These are phyloP conservation scores for Ampelocalamus luodianensis DNA, from an alignment of 176 grass and related monocot genomes.

Conservation along the genomic window DNA sequence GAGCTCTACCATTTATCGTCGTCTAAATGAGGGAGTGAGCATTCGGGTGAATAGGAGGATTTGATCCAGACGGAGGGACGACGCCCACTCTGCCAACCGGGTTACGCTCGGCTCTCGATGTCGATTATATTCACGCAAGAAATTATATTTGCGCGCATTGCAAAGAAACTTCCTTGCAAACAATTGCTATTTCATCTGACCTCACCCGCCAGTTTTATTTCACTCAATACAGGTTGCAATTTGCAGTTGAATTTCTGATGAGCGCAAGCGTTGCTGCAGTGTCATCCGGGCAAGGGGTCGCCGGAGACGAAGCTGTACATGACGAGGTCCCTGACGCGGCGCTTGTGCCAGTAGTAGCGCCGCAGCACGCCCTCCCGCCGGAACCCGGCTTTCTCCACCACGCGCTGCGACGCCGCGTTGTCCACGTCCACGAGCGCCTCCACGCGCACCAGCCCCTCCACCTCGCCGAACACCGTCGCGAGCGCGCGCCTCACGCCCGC, in stretches of 20 bases:
- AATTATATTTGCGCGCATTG: neutral
- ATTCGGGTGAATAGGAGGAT: no score
- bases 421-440: constrained; percentile 77
- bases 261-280: neutral
- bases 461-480: constrained; percentile 39
- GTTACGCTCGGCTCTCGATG: neutral
- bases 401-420: constrained; percentile 73
- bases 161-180: neutral
- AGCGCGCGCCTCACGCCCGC: constrained; percentile 54
- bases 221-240: neutral
- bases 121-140: neutral
- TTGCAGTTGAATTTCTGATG: neutral
- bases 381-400: constrained; percentile 77
- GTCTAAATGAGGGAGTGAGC: no score
- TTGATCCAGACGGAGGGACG: no score
- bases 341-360: constrained; percentile 63
- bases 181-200: neutral
- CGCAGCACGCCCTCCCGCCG: constrained; percentile 69
- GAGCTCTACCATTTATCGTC: no score
- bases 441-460: constrained; percentile 57
- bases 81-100: no score
- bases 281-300: constrained; percentile 14
- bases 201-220: neutral
- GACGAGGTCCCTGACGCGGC: constrained; percentile 56
- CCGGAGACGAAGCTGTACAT: constrained; percentile 67